phyloP scores from a whole-genome alignment of 2,329 filamentous ascomycete genomes.

The Ophidiomyces ophidiicola region DNA sequence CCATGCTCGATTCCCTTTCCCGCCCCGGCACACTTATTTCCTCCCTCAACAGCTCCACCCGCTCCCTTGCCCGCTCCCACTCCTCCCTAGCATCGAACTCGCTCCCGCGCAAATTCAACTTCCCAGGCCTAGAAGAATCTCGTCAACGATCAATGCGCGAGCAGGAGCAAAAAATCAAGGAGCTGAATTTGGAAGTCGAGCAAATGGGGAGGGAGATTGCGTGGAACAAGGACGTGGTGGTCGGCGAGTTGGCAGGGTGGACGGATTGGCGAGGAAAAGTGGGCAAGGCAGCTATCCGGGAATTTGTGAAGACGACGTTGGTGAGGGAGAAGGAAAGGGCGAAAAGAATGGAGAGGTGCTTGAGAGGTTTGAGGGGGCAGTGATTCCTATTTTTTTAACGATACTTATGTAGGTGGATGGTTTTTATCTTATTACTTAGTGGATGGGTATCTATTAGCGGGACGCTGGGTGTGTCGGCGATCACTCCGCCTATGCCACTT shows the following conservation, averaged over 20 bases:
- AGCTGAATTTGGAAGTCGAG: slow-evolving; percentile 57
- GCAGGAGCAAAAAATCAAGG: slow-evolving; percentile 64
- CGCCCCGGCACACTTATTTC: slow-evolving; percentile 67
- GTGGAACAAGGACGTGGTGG: slow-evolving; percentile 89
- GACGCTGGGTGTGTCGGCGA: no score
- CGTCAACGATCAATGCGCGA: slow-evolving; percentile 71
- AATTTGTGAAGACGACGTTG: slow-evolving; percentile 66
- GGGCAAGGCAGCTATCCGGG: slow-evolving; percentile 59
- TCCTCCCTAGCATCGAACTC: slow-evolving; percentile 56
- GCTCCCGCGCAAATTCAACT: slow-evolving; percentile 36
- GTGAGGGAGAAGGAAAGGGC: slow-evolving; percentile 67
- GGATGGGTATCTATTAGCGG: no score
- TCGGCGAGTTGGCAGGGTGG: slow-evolving; percentile 83
- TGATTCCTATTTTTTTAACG: background rate
- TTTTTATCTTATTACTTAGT: slow-evolving; percentile 2
- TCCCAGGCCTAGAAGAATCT: slow-evolving; percentile 62
- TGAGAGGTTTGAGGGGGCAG: slow-evolving; percentile 46
- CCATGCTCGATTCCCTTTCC: slow-evolving; percentile 65
- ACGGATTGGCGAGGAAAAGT: slow-evolving; percentile 75
- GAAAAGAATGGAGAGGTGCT: slow-evolving; percentile 65
- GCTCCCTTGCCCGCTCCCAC: slow-evolving; percentile 65
- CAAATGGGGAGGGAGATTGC: slow-evolving; percentile 68
- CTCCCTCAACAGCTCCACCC: slow-evolving; percentile 60
- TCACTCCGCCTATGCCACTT: no score
- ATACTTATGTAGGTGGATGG: no score